A percentile compares a stretch with the other conserved stretches of the same genome.
Evolutionary conservation across 441 rosid species (phyloP).

Genomic region (Biscutella auriculata): DNA sequence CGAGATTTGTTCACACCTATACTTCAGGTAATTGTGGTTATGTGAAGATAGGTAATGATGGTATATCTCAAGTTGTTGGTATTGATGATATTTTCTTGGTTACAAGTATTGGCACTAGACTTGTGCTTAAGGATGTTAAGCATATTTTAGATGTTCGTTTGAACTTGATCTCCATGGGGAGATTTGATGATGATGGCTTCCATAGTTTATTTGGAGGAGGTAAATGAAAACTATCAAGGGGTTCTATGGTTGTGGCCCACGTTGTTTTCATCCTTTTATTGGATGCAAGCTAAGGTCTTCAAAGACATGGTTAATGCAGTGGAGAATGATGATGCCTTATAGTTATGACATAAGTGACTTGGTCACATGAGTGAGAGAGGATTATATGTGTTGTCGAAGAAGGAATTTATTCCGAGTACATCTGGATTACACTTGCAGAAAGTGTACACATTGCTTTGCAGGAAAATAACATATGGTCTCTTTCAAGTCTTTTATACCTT

Average conservation of each 20-base stretch:
- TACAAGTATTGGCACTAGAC: neutral
- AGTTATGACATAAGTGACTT: too few relatives aligned
- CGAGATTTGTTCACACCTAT: neutral
- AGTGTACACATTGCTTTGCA: neutral
- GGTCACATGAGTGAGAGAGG: too few relatives aligned
- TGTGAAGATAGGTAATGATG: neutral
- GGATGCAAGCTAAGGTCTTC: neutral
- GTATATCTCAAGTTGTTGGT: neutral
- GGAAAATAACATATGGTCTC: neutral
- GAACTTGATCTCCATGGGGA: too few relatives aligned
- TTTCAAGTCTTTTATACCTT: neutral
- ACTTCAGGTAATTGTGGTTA: neutral
- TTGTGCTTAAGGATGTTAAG: neutral
- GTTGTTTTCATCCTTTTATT: too few relatives aligned
- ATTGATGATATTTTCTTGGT: neutral
- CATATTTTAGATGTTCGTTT: neutral
- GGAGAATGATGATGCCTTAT: too few relatives aligned
- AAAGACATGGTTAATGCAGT: too few relatives aligned
- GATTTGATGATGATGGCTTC: neutral
- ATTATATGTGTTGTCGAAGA: too few relatives aligned
- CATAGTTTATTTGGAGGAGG: neutral
- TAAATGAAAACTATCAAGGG: too few relatives aligned
- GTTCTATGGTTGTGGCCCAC: too few relatives aligned
- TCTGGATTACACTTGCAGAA: neutral
- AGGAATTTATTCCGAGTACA: too few relatives aligned